These are phyloP conservation scores for Beauveria sp. DNA, from an alignment of 2,329 filamentous ascomycete species.

Conservation along the genomic window DNA sequence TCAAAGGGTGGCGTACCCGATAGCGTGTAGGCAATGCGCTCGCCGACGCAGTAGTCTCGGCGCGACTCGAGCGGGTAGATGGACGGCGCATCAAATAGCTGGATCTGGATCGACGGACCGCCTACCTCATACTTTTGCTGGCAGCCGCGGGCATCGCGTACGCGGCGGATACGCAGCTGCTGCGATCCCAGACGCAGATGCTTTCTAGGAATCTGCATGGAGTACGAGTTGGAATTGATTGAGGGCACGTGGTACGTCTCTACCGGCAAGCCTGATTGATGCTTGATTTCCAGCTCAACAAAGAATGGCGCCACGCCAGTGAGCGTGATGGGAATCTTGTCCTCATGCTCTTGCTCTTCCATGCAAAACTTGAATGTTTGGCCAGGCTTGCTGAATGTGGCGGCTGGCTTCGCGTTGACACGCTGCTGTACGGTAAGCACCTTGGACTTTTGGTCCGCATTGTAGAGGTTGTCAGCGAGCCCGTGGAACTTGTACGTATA, in stretches of 20 bases:
- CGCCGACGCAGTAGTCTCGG: slow-evolving; percentile 88
- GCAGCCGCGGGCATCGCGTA: slow-evolving; percentile 81
- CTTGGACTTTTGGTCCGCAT: slow-evolving; percentile 58
- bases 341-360: slow-evolving; percentile 71
- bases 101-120: slow-evolving; percentile 74
- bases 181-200: slow-evolving; percentile 85
- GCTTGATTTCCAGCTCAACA: slow-evolving; percentile 87
- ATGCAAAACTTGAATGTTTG: slow-evolving; percentile 95
- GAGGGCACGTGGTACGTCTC: slow-evolving; percentile 77
- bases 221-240: slow-evolving; percentile 66
- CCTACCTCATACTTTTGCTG: slow-evolving; percentile 66
- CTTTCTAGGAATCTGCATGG: slow-evolving; percentile 76
- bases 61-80: slow-evolving; percentile 82
- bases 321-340: slow-evolving; percentile 79
- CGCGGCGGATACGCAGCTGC: slow-evolving; percentile 78
- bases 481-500: slow-evolving; percentile 83
- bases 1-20: slow-evolving; percentile 89
- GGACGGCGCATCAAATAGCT: slow-evolving; percentile 85
- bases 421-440: slow-evolving; percentile 69
- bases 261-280: slow-evolving; percentile 70
- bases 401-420: slow-evolving; percentile 76
- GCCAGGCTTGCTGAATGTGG: slow-evolving; percentile 74
- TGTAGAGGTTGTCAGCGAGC: slow-evolving; percentile 80
- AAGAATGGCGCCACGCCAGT: slow-evolving; percentile 81
- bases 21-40: slow-evolving; percentile 85